Base-by-base conservation (phyloP, 1,284 basidiomycete genomes). In the Inonotus hispidus region DNA sequence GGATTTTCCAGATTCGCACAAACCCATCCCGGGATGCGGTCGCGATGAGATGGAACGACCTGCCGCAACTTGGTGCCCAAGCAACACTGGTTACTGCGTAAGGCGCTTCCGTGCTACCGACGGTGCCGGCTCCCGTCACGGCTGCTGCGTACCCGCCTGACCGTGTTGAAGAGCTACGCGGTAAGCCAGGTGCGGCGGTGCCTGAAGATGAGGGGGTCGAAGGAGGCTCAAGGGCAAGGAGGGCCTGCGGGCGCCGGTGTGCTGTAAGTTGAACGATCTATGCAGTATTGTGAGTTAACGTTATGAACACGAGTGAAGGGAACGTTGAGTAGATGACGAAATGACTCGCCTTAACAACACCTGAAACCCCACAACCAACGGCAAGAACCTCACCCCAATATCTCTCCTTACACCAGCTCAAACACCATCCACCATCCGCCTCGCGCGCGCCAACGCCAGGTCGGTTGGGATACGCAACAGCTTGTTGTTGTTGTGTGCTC, bases 351-450 rank as follows among this genome's bases (percentile, higher is more conserved):
- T 94, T 92, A 52, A 96, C 77, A 16, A 84, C 73, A 0, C 91
- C 89, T 62, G 77, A 83, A 1, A 83, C 79, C 1, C 93, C 93
- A 56, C 83, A 83, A 1, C 85, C 84, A 0, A 84, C 85, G 13
- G 91, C 93, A 47, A 97, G 76, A 25, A 95, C 71, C 69, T 94
- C 90, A 0, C 95, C 94, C 93, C 93, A 95, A 73, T 93, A 95
- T 63, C 83, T 80, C 67, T 98, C 95, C 69, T 92, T 92, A 73
- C 94, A 97, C 93, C 94, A 98, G 21, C 88, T 90, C 49, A 98
- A 73, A 63, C 87, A 88, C 93, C 94, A 97, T 0, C 92, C 95
- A 8, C 93, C 93, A 63, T 92, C 88, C 1, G 92, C 92, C 71
- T 92, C 90, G 35, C 84, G 77, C 65, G 83, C 84, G 0, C 85